Evolutionary conservation across 164 flowering plant genomes (phyloP), one percentile per base, ranked within the genome.

Genomic region (Annona squamosa): DNA sequence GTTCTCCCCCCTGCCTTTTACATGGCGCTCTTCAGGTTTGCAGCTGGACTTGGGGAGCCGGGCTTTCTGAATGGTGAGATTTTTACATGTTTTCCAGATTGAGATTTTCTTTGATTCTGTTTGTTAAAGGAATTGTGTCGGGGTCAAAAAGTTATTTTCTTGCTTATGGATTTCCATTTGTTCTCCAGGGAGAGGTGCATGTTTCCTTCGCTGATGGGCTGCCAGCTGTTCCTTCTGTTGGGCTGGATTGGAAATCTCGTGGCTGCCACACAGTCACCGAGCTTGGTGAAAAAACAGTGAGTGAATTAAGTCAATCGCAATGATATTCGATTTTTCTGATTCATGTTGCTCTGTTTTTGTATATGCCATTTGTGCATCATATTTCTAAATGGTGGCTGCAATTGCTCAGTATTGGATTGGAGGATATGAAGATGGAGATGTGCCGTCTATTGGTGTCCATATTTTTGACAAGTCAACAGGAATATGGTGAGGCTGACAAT

Each of bases 141-240:
- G 7, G 46, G n/a, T 46, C 4, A 42, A 66, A 42, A 13, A 5
- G 3, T 4, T 6, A 16, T 66, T 66, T 42, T 42, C n/a, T 56
- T 56, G 62, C 13, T 41, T 4, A 10, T 56, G 12, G 72, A 5
- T 26, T 57, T 6, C 59, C 17, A 3, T 66, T 9, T n/a, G 44
- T 43, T 64, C 3, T 2, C 61, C 76, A 94, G 98, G 98, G 97
- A 48, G 94, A 91, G 80, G 93, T 89, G 62, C 94, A 95, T 56
- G 90, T 83, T 48, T 81, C 82, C 77, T 48, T 77, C 67, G 77
- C 72, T 16, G 90, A 87, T 62, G 85, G 80, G 69, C 76, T 78
- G 73, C 76, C 76, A 69, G 80, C 77, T 46, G 78, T 65, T 66
- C 71, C 66, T 19, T 63, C 85, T 45, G 74, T 81, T 76, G 93